These are phyloP conservation scores for Starmerella riodocensis DNA, from an alignment of 805 yeast species.

Conservation along the genomic window DNA sequence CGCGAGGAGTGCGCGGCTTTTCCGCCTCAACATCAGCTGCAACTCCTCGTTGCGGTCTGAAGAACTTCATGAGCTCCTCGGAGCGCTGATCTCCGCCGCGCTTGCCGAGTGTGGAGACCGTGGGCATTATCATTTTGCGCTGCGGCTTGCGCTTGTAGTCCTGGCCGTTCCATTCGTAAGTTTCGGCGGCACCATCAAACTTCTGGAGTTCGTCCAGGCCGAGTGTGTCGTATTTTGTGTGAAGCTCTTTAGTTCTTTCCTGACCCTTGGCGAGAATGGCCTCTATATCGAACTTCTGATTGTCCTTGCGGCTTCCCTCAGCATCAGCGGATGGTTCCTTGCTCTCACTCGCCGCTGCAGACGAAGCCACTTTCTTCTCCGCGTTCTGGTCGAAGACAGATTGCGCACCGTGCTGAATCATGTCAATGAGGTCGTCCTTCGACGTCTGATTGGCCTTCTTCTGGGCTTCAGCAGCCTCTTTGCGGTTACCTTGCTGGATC, in stretches of 20 bases:
- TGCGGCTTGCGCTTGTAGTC: slow-evolving; percentile 47
- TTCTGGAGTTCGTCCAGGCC: slow-evolving; percentile 91
- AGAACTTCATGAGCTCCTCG: slow-evolving; percentile 17
- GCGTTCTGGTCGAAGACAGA: slow-evolving; percentile 52
- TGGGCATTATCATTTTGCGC: slow-evolving; percentile 26
- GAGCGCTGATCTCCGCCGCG: slow-evolving; percentile 19
- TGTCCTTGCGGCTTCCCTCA: neutral
- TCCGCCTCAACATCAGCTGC: slow-evolving; percentile 4
- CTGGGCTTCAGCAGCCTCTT: slow-evolving; percentile 32
- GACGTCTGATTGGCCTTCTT: slow-evolving; percentile 29
- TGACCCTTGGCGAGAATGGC: slow-evolving; percentile 69
- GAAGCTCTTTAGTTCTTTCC: slow-evolving; percentile 63
- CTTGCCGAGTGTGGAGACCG: slow-evolving; percentile 16
- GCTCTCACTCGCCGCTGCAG: neutral
- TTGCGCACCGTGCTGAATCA: slow-evolving; percentile 96
- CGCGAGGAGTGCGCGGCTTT: slow-evolving; percentile 46
- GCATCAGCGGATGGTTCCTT: neutral
- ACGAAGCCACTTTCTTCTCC: slow-evolving; percentile 8
- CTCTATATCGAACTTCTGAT: slow-evolving; percentile 60
- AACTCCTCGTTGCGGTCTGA: slow-evolving; percentile 14
- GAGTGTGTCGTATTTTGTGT: slow-evolving; percentile 67
- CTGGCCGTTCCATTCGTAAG: slow-evolving; percentile 95
- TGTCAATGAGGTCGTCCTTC: slow-evolving; percentile 75
- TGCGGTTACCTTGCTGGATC: slow-evolving; percentile 72
- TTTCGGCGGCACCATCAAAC: slow-evolving; percentile 66